Conservation (phyloP, 2,329 filamentous ascomycete genomes). For the Pseudohalonectria lignicola region DNA sequence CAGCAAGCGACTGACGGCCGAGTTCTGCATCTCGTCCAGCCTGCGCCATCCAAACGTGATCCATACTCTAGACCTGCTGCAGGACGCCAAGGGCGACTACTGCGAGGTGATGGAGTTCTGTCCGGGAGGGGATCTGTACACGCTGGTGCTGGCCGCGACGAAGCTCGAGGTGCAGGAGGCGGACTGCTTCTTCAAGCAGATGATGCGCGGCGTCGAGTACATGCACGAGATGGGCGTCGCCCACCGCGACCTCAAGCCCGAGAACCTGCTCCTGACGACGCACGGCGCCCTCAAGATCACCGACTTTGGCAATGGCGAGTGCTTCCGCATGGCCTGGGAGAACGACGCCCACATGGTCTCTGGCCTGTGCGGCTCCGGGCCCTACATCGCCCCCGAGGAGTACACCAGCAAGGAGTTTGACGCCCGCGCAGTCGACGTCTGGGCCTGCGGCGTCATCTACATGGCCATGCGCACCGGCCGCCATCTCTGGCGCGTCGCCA, state of each 20-base stretch:
- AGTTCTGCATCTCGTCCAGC: slow-evolving; percentile 97
- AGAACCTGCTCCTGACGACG: slow-evolving; percentile 88
- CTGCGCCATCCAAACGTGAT: slow-evolving; percentile 96
- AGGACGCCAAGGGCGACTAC: slow-evolving; percentile 94
- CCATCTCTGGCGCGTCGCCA: slow-evolving; percentile 93
- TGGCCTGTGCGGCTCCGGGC: slow-evolving; percentile 88
- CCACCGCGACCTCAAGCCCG: slow-evolving; percentile 91
- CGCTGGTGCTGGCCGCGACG: slow-evolving; percentile 77
- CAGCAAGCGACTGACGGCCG: slow-evolving; percentile 90
- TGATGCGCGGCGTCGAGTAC: slow-evolving; percentile 98
- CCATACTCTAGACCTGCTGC: slow-evolving; percentile 87
- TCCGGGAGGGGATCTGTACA: slow-evolving; percentile 91
- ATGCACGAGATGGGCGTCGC: slow-evolving; percentile 99
- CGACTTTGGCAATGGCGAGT: slow-evolving; percentile 97
- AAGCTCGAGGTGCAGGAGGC: slow-evolving; percentile 89
- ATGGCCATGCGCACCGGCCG: slow-evolving; percentile 98
- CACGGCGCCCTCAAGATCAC: slow-evolving; percentile 94
- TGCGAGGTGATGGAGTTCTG: slow-evolving; percentile 99
- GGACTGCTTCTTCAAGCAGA: slow-evolving; percentile 97
- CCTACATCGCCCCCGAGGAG: slow-evolving; percentile 95
- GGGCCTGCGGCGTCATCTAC: slow-evolving; percentile 98
- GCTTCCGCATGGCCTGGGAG: slow-evolving; percentile 99
- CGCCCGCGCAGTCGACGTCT: slow-evolving; percentile 92
- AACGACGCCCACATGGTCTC: slow-evolving; percentile 97
- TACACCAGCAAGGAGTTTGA: slow-evolving; percentile 95